A percentile compares a stretch with the other conserved stretches of the same genome.
phyloP scores from a whole-genome alignment of 75 land plant species.

The Sequoia sempervirens region DNA sequence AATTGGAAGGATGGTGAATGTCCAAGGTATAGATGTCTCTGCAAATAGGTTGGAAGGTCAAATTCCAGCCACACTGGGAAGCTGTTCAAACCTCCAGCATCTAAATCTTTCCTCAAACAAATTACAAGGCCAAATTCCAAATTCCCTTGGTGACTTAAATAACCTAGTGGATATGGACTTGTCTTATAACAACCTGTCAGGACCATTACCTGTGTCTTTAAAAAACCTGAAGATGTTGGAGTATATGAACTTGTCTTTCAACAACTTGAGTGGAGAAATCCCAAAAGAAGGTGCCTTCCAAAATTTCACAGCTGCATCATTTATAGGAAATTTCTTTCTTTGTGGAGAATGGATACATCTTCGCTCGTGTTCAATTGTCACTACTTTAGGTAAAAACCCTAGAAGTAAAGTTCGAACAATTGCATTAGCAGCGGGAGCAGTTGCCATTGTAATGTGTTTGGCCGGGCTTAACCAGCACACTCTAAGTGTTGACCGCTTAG shows the following conservation, averaged over 20 bases:
- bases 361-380: conserved; percentile 10
- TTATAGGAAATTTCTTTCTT: conserved; percentile 19
- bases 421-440: neutral
- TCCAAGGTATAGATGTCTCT: conserved; percentile 11
- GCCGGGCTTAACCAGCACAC: no score
- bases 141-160: conserved; percentile 5
- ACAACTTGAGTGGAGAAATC: conserved; percentile 27
- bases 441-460: no score
- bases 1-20: conserved; percentile 7
- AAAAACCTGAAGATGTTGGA: conserved; percentile 3
- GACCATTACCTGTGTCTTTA: conserved; percentile 15
- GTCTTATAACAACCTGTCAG: conserved; percentile 9
- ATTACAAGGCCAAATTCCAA: conserved; percentile 15
- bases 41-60: conserved; percentile 10
- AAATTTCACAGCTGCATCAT: conserved; percentile 12
- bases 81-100: conserved; percentile 4
- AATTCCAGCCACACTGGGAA: conserved; percentile 21
- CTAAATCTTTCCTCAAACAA: conserved; percentile 26
- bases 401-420: neutral
- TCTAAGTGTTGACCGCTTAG: no score
- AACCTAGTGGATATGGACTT: conserved; percentile 9
- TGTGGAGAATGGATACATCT: conserved; percentile 21
- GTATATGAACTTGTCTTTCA: conserved; percentile 30
- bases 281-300: conserved; percentile 3
- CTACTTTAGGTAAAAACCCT: no score